A percentile compares a stretch with the other conserved stretches of the same genome.
phyloP scores from a whole-genome alignment of 345 rosid species.

The Lepidium didymum region DNA sequence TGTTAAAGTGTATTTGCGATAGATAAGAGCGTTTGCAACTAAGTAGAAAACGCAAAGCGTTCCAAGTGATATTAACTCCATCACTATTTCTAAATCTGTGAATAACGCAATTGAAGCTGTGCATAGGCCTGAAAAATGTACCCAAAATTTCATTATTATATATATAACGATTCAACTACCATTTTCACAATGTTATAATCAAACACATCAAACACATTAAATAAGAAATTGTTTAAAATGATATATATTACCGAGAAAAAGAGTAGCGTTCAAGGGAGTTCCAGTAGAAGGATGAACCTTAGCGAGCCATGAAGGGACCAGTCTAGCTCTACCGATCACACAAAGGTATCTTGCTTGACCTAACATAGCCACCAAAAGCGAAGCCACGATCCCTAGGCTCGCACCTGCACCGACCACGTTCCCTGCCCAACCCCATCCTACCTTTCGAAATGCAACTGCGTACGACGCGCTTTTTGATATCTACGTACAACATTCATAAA shows the following conservation, averaged over 20 bases:
- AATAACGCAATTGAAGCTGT: constrained; percentile 87
- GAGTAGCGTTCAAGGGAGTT: constrained; percentile 90
- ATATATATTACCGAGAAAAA: constrained; percentile 63
- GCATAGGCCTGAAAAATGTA: constrained; percentile 56
- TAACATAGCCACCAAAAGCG: constrained; percentile 90
- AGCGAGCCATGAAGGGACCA: constrained; percentile 85
- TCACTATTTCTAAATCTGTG: constrained; percentile 62
- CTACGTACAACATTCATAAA: constrained; percentile 31
- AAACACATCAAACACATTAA: background rate
- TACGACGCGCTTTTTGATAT: constrained; percentile 54
- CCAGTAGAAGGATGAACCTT: constrained; percentile 94
- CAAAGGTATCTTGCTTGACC: constrained; percentile 98
- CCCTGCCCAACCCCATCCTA: constrained; percentile 85
- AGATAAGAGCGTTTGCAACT: constrained; percentile 86
- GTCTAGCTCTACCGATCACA: constrained; percentile 78
- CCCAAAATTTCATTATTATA: background rate
- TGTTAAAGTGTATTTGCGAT: constrained; percentile 44
- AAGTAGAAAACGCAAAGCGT: constrained; percentile 83
- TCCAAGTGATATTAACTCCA: constrained; percentile 69
- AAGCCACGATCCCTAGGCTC: constrained; percentile 89
- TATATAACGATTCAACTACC: background rate
- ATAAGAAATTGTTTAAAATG: background rate
- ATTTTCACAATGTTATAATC: background rate
- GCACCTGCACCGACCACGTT: constrained; percentile 92
- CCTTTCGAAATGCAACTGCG: constrained; percentile 52